Conservation (phyloP, 148 eudicot species). For the Chenopodium quinoa region DNA sequence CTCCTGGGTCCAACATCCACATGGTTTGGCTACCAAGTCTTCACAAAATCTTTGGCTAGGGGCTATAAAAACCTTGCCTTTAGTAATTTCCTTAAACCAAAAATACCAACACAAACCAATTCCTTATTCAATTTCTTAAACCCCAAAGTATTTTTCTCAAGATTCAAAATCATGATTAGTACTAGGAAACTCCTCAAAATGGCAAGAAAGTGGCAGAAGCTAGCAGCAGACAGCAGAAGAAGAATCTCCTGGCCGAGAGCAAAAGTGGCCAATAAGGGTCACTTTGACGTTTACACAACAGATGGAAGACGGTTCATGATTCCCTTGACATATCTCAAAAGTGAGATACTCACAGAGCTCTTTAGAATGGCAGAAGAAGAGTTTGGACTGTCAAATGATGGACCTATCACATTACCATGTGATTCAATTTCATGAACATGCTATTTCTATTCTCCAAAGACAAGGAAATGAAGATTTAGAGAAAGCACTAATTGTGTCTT, state of each 20-base stretch:
- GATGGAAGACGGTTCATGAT: slow-evolving; percentile 23
- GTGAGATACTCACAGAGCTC: slow-evolving; percentile 8
- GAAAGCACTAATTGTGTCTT: too few relatives aligned
- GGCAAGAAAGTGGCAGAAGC: slow-evolving; percentile 28
- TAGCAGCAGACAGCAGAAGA: slow-evolving; percentile 28
- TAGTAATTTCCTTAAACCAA: not conserved
- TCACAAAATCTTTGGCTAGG: not conserved
- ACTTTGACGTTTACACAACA: slow-evolving; percentile 13
- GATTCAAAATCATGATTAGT: slow-evolving; percentile 22
- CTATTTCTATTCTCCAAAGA: too few relatives aligned
- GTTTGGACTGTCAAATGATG: slow-evolving; percentile 15
- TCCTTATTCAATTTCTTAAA: not conserved
- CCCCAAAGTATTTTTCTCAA: not conserved
- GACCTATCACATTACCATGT: slow-evolving; percentile 18
- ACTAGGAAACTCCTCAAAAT: slow-evolving; percentile 28
- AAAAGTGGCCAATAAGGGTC: slow-evolving; percentile 1
- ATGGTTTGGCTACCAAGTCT: not conserved
- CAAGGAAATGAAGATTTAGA: too few relatives aligned
- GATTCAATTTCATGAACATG: not conserved
- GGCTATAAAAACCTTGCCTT: not conserved
- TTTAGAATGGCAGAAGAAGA: slow-evolving; percentile 24
- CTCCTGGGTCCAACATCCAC: slow-evolving; percentile 2
- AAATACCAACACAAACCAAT: not conserved
- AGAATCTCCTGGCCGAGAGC: slow-evolving; percentile 4
- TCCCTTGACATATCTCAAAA: slow-evolving; percentile 19